phyloP scores from a whole-genome alignment of 2,329 filamentous ascomycete genomes.

The Talaromyces pinophilus region DNA sequence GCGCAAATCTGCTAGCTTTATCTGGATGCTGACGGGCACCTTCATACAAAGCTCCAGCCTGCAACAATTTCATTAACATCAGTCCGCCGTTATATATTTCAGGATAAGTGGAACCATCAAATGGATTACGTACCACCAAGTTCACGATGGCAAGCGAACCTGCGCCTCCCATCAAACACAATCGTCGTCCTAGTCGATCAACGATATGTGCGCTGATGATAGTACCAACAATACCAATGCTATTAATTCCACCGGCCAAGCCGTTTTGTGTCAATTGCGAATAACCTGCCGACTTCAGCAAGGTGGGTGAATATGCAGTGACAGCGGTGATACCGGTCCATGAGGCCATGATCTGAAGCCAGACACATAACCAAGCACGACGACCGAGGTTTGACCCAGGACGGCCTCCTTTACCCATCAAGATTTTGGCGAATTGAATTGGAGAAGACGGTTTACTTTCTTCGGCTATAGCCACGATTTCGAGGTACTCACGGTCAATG shows the following conservation, averaged over 20 bases:
- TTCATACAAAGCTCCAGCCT: slow-evolving; percentile 48
- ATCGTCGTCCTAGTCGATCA: slow-evolving; percentile 51
- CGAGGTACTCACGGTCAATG: slow-evolving; percentile 38
- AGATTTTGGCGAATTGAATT: slow-evolving; percentile 42
- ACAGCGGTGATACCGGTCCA: slow-evolving; percentile 49
- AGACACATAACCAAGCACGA: slow-evolving; percentile 48
- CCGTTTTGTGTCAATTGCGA: slow-evolving; percentile 39
- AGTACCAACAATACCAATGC: slow-evolving; percentile 55
- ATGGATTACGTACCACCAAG: slow-evolving; percentile 31
- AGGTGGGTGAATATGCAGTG: slow-evolving; percentile 38
- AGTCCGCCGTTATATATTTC: background rate
- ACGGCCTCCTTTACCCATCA: slow-evolving; percentile 37
- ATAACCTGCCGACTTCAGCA: background rate
- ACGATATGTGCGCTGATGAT: slow-evolving; percentile 55
- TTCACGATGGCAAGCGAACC: slow-evolving; percentile 46
- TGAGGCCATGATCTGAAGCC: slow-evolving; percentile 49
- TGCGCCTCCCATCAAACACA: slow-evolving; percentile 46
- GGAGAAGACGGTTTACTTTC: slow-evolving; percentile 40
- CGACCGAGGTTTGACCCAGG: slow-evolving; percentile 39
- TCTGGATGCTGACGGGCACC: slow-evolving; percentile 39
- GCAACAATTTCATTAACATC: background rate
- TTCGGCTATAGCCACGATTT: slow-evolving; percentile 38
- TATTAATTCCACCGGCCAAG: slow-evolving; percentile 55
- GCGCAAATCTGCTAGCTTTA: slow-evolving; percentile 29
- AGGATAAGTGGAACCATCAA: too few relatives aligned